These are phyloP conservation scores for Aspergillus kassunensis DNA, from an alignment of 495 filamentous ascomycete species.

Conservation along the genomic window DNA sequence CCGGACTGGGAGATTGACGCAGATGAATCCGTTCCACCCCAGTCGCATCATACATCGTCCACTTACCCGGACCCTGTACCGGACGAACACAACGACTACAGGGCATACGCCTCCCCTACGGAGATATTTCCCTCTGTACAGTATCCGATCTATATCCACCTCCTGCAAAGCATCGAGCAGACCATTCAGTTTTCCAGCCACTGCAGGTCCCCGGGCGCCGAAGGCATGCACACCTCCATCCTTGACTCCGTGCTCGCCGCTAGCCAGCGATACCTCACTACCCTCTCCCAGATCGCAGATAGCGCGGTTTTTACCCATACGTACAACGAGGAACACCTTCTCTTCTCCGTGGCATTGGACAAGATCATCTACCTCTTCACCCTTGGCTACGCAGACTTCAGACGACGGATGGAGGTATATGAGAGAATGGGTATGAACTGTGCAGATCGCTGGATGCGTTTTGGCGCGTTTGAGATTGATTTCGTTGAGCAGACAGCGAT, in stretches of 20 bases:
- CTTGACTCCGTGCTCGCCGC: constrained; percentile 13
- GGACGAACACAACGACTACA: background rate
- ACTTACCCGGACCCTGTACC: background rate
- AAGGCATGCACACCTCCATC: background rate
- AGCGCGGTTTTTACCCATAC: background rate
- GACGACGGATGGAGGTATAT: constrained; percentile 4
- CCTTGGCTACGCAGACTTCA: constrained; percentile 11
- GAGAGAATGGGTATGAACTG: constrained; percentile 1
- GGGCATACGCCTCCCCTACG: background rate
- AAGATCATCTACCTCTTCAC: constrained; percentile 13
- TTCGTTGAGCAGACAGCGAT: constrained; percentile 14
- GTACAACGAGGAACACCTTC: constrained; percentile 15
- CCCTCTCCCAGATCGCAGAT: constrained; percentile 11
- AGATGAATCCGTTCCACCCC: background rate
- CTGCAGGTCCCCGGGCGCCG: background rate
- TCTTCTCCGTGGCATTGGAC: constrained; percentile 15
- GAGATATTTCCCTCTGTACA: background rate
- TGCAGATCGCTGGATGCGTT: constrained; percentile 13
- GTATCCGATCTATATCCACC: constrained; percentile 13
- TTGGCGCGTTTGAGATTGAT: constrained; percentile 13
- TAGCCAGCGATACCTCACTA: constrained; percentile 11
- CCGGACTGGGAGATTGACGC: constrained; percentile 14
- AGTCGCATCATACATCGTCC: background rate
- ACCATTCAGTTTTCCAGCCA: constrained; percentile 5
- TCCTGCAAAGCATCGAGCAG: constrained; percentile 15